Conservation (phyloP, 805 yeast genomes). For the Pichia insulana region DNA sequence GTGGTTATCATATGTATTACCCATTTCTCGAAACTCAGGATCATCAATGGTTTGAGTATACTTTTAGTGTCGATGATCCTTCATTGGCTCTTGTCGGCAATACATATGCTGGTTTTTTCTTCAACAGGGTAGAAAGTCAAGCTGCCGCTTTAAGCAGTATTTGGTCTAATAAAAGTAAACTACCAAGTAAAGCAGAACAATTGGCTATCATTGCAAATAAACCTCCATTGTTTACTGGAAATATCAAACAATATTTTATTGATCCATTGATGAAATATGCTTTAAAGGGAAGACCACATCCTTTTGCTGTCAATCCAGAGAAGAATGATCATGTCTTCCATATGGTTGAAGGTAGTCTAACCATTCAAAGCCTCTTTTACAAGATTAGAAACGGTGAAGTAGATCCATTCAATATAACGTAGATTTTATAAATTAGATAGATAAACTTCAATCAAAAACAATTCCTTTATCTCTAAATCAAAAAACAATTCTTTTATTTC, state of each 20-base stretch:
- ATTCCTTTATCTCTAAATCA: no score
- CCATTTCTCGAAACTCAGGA: conserved; percentile 27
- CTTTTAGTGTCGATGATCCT: conserved; percentile 36
- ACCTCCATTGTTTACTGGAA: not conserved
- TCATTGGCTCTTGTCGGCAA: conserved; percentile 35
- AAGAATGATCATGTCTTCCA: conserved; percentile 13
- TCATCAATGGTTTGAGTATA: conserved; percentile 20
- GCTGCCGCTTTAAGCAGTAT: conserved; percentile 49
- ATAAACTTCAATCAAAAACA: no score
- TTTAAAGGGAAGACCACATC: conserved; percentile 13
- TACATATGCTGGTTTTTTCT: conserved; percentile 35
- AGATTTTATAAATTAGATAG: no score
- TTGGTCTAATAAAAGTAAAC: conserved; percentile 35
- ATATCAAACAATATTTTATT: conserved; percentile 10
- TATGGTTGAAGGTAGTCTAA: conserved; percentile 6
- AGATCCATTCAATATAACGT: conserved; percentile 1
- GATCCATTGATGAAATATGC: conserved; percentile 11
- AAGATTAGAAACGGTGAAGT: conserved; percentile 13
- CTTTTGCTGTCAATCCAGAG: conserved; percentile 10
- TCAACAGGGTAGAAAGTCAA: conserved; percentile 40
- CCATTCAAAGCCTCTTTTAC: conserved; percentile 9
- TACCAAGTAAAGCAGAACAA: conserved; percentile 37
- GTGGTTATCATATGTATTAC: conserved; percentile 41
- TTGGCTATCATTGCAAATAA: conserved; percentile 14
- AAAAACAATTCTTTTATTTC: not conserved